Base-by-base conservation (phyloP, 345 rosid genomes). In the Ceriops zippeliana region DNA sequence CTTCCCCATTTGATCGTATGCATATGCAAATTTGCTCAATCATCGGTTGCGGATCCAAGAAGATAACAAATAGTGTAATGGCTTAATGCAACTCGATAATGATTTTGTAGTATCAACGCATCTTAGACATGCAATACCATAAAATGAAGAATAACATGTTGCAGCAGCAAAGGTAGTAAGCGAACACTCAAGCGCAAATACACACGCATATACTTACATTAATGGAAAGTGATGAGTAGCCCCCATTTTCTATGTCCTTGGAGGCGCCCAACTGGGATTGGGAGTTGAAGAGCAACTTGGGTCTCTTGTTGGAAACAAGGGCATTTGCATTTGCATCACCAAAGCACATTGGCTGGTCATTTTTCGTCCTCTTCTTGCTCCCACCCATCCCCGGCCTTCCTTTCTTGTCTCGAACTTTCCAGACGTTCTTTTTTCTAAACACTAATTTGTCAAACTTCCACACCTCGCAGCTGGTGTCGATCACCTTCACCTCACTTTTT, bases 401-500 rank as follows among this genome's bases (percentile, higher is more conserved):
- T 62, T 85, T 89, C 88, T 86, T 89, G 34, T 91, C 96, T 73
- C 86, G 82, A 37, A 88, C 91, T 81, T 89, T 95, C 97, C 97
- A 95, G 28, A 83, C 85, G 52, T 86, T 90, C 66, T 84, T 85
- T 86, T 81, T 85, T 61, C 99, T 69, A 37, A 76, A 89, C 63
- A 95, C 87, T 31, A 89, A 64, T 80, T 95, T 95, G 67, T 95
- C 99, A 58, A 79, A 77, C 83, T 95, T 95, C 99, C 99, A 95
- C 68, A 70, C 82, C 34, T 74, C 71, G 31, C 80, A 84, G 85
- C 96, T 89, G 13, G 96, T 91, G 71, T 95, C 99, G 16, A 95
- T 95, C 52, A 95, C 92, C 4, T 96, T 89, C 80, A 91, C 97
- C 72, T 95, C 99, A 65, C 97, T 89, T 78, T 88, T 89, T 65